Percentiles rank a stretch among this genome's conserved stretches.
Conservation (phyloP, 176 grass and related monocot species). For the Puya raimondii region DNA sequence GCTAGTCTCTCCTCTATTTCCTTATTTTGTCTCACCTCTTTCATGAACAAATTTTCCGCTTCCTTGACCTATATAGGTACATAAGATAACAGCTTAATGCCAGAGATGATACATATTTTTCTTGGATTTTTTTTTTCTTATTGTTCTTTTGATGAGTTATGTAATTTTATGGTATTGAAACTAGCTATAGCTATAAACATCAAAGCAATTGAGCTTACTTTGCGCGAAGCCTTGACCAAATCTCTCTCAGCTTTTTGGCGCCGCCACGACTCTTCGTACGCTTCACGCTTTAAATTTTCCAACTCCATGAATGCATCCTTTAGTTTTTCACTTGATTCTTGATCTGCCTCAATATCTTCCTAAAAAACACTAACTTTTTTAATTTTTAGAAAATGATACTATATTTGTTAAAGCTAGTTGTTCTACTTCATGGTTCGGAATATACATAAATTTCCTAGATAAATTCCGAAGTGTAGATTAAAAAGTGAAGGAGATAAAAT, state of each 20-base stretch:
- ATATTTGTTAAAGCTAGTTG: background rate
- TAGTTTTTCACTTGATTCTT: constrained; percentile 29
- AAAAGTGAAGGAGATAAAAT: constrained; percentile 2
- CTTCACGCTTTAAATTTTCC: constrained; percentile 38
- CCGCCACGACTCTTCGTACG: constrained; percentile 44
- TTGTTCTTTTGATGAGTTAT: background rate
- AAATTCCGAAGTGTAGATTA: background rate
- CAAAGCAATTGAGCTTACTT: constrained; percentile 18
- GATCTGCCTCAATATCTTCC: constrained; percentile 25
- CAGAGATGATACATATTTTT: background rate
- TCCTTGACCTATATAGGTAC: constrained; percentile 34
- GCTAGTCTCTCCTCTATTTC: constrained; percentile 41
- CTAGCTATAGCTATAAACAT: background rate
- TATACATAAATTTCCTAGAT: too few relatives aligned
- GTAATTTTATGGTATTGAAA: background rate
- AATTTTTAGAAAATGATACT: background rate
- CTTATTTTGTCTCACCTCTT: constrained; percentile 38
- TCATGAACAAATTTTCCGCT: constrained; percentile 27
- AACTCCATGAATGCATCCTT: constrained; percentile 37
- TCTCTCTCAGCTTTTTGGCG: constrained; percentile 65
- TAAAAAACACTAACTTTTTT: constrained; percentile 6
- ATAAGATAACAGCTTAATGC: background rate
- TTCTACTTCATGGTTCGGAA: too few relatives aligned
- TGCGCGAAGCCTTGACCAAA: constrained; percentile 30
- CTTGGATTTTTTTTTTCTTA: background rate